A percentile compares a stretch with the other conserved stretches of the same genome.
Evolutionary conservation across 805 yeast species (phyloP).

Genomic region (Jamesozyma jinghongensis): DNA sequence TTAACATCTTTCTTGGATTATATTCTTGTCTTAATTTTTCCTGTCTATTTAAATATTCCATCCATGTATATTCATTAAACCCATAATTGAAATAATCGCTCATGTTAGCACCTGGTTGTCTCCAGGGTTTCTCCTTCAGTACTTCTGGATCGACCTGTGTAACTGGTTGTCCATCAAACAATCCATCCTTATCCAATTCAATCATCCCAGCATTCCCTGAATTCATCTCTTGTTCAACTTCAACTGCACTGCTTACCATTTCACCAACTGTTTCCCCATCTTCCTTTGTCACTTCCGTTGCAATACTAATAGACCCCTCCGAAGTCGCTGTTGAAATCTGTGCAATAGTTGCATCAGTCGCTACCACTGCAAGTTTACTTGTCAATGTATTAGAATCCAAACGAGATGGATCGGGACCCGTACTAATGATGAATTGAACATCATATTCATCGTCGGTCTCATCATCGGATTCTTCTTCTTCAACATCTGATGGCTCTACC

Average conservation of each 20-base stretch:
- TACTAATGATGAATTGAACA: conserved; percentile 73
- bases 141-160: conserved; percentile 73
- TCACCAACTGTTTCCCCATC: conserved; percentile 1
- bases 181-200: conserved; percentile 29
- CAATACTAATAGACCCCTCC: conserved; percentile 6
- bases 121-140: conserved; percentile 93
- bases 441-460: conserved; percentile 37
- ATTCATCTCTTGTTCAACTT: conserved; percentile 1
- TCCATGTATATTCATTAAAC: conserved; percentile 94
- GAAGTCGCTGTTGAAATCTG: conserved; percentile 14
- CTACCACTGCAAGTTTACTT: conserved; percentile 13
- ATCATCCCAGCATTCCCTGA: conserved; percentile 16
- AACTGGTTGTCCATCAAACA: conserved; percentile 66
- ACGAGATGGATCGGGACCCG: conserved; percentile 25
- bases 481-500: neutral
- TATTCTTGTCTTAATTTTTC: conserved; percentile 72
- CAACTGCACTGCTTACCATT: conserved; percentile 2
- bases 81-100: conserved; percentile 95
- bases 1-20: conserved; percentile 73
- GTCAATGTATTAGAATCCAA: conserved; percentile 19
- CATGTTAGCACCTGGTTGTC: conserved; percentile 92
- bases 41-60: conserved; percentile 80
- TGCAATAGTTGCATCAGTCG: conserved; percentile 9
- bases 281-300: conserved; percentile 9
- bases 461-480: conserved; percentile 25